Evolutionary conservation across 2,329 filamentous ascomycete species (phyloP), one percentile per base, ranked within the genome.

Genomic region (Beauveria sp.): DNA sequence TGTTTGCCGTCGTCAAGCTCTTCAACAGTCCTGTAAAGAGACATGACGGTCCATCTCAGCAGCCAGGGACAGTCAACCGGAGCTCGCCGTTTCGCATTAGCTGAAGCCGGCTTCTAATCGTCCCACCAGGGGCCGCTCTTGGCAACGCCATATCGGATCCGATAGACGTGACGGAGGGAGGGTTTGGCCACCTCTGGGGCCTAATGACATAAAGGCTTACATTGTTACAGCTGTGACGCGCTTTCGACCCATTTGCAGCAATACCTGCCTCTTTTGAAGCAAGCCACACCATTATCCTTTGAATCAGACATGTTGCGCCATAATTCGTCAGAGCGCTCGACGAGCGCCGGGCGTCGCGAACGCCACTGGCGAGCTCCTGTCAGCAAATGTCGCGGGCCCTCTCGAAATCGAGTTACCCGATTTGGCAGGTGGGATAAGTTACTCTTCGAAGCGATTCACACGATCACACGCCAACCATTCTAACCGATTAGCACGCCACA

Each of bases 401-500:
- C 3, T 40, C 20, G n/a, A 28, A 45, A 34, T 47, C 30, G 24
- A 59, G n/a, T 59, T 59, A 18, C 57, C 26, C 38, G 22, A 59
- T 59, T 12, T 10, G 47, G 57, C 47, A 59, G 57, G 57, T 59
- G 38, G 24, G 7, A 45, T 12, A 14, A 2, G n/a, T 4, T 26
- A 6, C 30, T 1, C 9, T 16, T 45, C 8, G n/a, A 30, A 51
- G 24, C 40, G 18, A 52, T 26, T 43, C 20, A 18, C 45, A 42
- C 45, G 5, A 58, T 58, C 30, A 26, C 45, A 52, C 57, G 38
- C 57, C 24, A 49, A 40, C 24, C 42, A 59, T 59, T 22, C 10
- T 20, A 20, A 45, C 38, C 57, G n/a, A 45, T 28, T 20, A 59
- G 57, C 57, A 59, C 57, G 57, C 26, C 47, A 59, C 47, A 34